phyloP scores from a whole-genome alignment of 495 filamentous ascomycete species.

The Elasticomyces elasticus region DNA sequence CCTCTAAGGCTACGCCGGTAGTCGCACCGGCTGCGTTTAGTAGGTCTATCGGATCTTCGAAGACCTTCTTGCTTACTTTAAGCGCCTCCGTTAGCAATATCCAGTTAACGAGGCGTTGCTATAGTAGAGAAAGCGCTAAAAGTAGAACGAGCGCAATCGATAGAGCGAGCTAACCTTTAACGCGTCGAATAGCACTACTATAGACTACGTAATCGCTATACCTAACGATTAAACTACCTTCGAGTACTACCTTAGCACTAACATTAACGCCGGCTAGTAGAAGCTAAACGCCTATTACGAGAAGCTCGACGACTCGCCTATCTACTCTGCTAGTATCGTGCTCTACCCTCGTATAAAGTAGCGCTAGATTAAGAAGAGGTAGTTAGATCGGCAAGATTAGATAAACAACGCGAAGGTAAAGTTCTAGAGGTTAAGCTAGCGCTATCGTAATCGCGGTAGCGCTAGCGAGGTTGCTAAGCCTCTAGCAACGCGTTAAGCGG shows the following conservation, averaged over 20 bases:
- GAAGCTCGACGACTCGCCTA: slow-evolving; percentile 2
- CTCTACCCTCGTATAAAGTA: slow-evolving; percentile 8
- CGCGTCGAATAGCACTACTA: not conserved
- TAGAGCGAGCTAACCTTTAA: not conserved
- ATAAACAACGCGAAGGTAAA: not conserved
- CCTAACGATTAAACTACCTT: not conserved
- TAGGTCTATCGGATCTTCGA: slow-evolving; percentile 1
- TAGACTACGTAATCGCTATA: not conserved
- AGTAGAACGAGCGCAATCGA: not conserved
- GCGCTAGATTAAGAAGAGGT: slow-evolving; percentile 1
- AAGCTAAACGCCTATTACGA: slow-evolving; percentile 11
- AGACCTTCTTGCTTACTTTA: slow-evolving; percentile 2
- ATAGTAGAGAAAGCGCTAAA: not conserved
- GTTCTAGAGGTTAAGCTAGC: not conserved
- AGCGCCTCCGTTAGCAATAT: slow-evolving; percentile 3
- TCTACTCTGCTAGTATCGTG: slow-evolving; percentile 5
- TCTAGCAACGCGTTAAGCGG: not conserved
- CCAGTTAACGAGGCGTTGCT: not conserved
- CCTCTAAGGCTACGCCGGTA: slow-evolving; percentile 12
- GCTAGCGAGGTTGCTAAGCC: too few relatives aligned
- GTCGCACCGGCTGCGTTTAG: slow-evolving; percentile 3
- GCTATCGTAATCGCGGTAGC: not conserved
- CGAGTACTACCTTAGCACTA: slow-evolving; percentile 7
- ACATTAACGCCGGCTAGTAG: slow-evolving; percentile 10
- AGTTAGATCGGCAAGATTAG: not conserved